Evolutionary conservation across 768 basidiomycete genomes (phyloP).

Genomic region (Termitomyces titanicus): DNA sequence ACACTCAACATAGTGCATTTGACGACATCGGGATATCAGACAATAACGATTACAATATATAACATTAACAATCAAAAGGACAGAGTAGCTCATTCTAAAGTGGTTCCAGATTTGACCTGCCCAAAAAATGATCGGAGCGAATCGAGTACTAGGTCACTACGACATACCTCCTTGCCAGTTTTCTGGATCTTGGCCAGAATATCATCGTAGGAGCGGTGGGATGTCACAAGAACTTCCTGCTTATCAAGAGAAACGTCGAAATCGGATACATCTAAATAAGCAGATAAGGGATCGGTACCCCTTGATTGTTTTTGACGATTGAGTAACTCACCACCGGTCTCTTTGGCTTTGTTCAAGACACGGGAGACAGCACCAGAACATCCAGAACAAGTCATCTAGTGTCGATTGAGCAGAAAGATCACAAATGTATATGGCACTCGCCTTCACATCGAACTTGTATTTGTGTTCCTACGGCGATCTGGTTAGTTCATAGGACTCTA

Average conservation of each 20-base stretch:
- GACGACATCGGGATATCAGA: no score
- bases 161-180: constrained; percentile 83
- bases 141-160: background rate
- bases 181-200: constrained; percentile 77
- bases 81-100: constrained; percentile 29
- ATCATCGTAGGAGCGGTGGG: constrained; percentile 56
- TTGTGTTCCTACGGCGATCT: constrained; percentile 31
- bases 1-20: no score
- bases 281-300: background rate
- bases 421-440: constrained; percentile 20
- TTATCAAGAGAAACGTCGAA: constrained; percentile 63
- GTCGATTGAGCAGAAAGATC: background rate
- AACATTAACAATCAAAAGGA: background rate
- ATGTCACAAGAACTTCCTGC: constrained; percentile 72
- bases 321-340: constrained; percentile 28
- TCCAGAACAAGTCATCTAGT: constrained; percentile 81
- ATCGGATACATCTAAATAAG: constrained; percentile 43
- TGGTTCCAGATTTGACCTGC: constrained; percentile 45
- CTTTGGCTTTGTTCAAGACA: constrained; percentile 67
- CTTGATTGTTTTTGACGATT: background rate
- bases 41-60: background rate
- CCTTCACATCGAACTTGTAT: constrained; percentile 87
- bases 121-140: background rate
- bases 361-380: constrained; percentile 82
- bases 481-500: constrained; percentile 5